phyloP scores from a whole-genome alignment of 768 basidiomycete genomes.

The Kondoa subrosea region DNA sequence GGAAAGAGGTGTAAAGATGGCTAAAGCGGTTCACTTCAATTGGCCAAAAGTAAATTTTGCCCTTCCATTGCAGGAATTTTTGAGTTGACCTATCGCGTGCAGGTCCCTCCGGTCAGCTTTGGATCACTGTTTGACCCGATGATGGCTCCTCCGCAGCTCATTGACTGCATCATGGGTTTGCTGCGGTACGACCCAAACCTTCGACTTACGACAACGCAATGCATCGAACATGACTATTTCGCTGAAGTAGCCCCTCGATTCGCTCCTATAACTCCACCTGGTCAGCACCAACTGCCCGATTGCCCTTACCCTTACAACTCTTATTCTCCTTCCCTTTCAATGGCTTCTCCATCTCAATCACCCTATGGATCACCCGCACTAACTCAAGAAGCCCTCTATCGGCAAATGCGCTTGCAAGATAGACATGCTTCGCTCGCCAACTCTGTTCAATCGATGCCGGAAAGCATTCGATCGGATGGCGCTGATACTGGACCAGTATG shows the following conservation, averaged over 20 bases:
- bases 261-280: slow-evolving; percentile 26
- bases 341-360: not conserved
- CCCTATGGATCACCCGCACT: not conserved
- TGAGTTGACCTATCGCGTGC: slow-evolving; percentile 35
- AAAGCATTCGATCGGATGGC: not conserved
- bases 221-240: slow-evolving; percentile 76
- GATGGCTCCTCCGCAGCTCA: slow-evolving; percentile 55
- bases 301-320: not conserved
- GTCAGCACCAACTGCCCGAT: not conserved
- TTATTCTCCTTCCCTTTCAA: slow-evolving; percentile 16
- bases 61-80: not conserved
- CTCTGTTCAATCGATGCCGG: slow-evolving; percentile 23
- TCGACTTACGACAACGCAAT: slow-evolving; percentile 70
- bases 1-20: slow-evolving; percentile 70
- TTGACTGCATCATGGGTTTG: slow-evolving; percentile 81
- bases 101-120: slow-evolving; percentile 34
- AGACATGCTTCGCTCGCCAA: slow-evolving; percentile 30
- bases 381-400: not conserved
- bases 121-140: slow-evolving; percentile 54
- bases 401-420: slow-evolving; percentile 18
- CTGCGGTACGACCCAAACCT: slow-evolving; percentile 78
- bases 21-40: slow-evolving; percentile 61
- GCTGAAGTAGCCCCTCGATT: slow-evolving; percentile 44
- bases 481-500: too few relatives aligned
- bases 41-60: slow-evolving; percentile 61